Conservation (phyloP, 1,284 basidiomycete species). For the Lignosus rhinocerotis region DNA sequence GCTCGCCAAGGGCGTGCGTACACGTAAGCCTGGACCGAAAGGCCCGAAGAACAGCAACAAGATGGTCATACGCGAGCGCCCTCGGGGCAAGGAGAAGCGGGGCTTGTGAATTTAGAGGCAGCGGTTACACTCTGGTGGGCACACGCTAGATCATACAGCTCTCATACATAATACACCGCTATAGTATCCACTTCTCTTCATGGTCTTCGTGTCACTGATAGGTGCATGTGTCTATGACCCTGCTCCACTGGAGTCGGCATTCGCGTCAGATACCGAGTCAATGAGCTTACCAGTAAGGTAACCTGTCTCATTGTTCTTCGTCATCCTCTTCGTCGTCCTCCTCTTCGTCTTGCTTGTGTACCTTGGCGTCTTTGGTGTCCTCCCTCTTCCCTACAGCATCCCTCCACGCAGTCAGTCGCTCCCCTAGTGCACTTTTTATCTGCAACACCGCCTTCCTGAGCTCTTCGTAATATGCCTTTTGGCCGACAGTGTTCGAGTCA, state of each 20-base stretch:
- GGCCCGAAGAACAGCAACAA: slow-evolving; percentile 92
- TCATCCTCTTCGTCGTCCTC: slow-evolving; percentile 40
- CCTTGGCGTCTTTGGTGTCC: slow-evolving; percentile 40
- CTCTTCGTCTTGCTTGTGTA: slow-evolving; percentile 42
- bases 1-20: slow-evolving; percentile 90
- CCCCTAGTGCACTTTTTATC: slow-evolving; percentile 55
- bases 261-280: neutral
- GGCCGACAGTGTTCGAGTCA: slow-evolving; percentile 25
- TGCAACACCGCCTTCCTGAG: slow-evolving; percentile 50
- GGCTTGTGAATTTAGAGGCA: slow-evolving; percentile 21
- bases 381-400: slow-evolving; percentile 66
- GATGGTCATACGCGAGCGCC: slow-evolving; percentile 89
- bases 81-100: slow-evolving; percentile 78
- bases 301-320: slow-evolving; percentile 28
- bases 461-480: slow-evolving; percentile 50
- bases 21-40: slow-evolving; percentile 86
- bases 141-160: slow-evolving; percentile 17
- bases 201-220: neutral
- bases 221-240: too few species aligned
- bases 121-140: neutral
- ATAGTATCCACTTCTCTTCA: slow-evolving; percentile 15
- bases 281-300: neutral
- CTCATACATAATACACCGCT: slow-evolving; percentile 22
- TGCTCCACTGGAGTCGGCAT: neutral
- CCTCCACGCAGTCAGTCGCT: slow-evolving; percentile 68